Base-by-base conservation (phyloP, 768 basidiomycete species). In the Lentinula boryana region DNA sequence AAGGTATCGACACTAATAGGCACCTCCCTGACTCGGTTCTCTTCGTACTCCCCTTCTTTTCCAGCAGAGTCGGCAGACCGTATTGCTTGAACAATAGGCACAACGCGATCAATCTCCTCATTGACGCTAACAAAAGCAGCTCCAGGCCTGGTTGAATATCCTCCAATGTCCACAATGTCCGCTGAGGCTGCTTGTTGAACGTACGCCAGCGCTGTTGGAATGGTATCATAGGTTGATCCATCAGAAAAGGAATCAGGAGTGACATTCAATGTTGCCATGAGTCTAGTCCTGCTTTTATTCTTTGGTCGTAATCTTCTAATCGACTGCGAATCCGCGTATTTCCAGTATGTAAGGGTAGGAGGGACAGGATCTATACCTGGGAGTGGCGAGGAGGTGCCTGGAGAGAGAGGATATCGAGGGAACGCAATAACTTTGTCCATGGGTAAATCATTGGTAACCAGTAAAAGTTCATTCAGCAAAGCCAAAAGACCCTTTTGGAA, bases 161-260 rank as follows among this genome's bases (percentile, higher is more conserved):
- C 97, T 0, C 97, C 96, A 18, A 98, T 80, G 71, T 99, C 97
- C 62, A 98, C 74, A 60, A 99, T 90, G 60, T 85, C 79, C 0
- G 90, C 88, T 1, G 89, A 88, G 0, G 76, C 75, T 0, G 92
- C 79, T 3, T 74, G 55, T 3, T 68, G 63, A 0, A 79, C 76
- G 63, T 88, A 89, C 2, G 68, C 66, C 15, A 93, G 67, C 0
- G 89, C 90, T 9, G 77, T 69, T 0, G 79, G 64, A 10, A 86
- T 64, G 0, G 78, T 79, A 63, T 80, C 77, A 70, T 89, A 78
- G 18, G 72, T 68, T 0, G 85, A 80, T 9, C 94, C 94, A 63
- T 98, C 95, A 0, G 95, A 98, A 74, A 98, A 98, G 0, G 95
- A 97, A 73, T 99, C 96, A 2, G 96, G 95, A 0, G 96, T 98